phyloP scores from a whole-genome alignment of 768 basidiomycete genomes.

The Boletus sensibilis region DNA sequence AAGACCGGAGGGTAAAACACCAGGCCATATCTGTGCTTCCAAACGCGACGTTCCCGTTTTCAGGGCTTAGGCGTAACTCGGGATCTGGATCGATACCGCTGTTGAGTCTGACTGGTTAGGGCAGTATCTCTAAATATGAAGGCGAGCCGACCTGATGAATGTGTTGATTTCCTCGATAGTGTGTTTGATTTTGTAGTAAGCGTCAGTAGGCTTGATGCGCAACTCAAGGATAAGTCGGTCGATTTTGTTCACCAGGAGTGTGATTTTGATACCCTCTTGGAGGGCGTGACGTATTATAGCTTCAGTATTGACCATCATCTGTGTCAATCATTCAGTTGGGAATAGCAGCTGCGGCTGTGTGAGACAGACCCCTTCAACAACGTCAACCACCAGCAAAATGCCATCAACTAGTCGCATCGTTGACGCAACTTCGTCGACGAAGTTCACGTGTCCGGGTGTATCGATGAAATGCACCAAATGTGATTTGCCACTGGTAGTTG shows the following conservation, averaged over 20 bases:
- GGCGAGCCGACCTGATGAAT: constrained; percentile 73
- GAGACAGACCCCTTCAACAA: constrained; percentile 88
- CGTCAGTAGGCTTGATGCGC: constrained; percentile 91
- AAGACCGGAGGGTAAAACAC: constrained; percentile 94
- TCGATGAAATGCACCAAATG: constrained; percentile 93
- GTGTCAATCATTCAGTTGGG: constrained; percentile 14
- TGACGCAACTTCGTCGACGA: constrained; percentile 95
- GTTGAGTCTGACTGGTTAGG: constrained; percentile 2
- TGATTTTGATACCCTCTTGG: constrained; percentile 86
- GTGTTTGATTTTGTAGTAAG: constrained; percentile 98
- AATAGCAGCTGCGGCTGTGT: background rate
- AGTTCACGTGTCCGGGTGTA: constrained; percentile 98
- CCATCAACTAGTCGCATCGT: constrained; percentile 88
- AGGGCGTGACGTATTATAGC: constrained; percentile 84
- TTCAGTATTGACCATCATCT: constrained; percentile 95
- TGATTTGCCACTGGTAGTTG: constrained; percentile 85
- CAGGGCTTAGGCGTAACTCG: constrained; percentile 85
- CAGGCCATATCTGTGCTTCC: constrained; percentile 97
- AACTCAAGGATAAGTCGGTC: constrained; percentile 96
- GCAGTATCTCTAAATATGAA: background rate
- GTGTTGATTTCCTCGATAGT: constrained; percentile 98
- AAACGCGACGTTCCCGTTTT: constrained; percentile 95
- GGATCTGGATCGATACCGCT: constrained; percentile 88
- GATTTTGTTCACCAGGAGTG: constrained; percentile 95
- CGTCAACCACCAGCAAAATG: constrained; percentile 91